A percentile compares a stretch with the other conserved stretches of the same genome.
These are phyloP conservation scores for Eucalyptus microcorys DNA, from an alignment of 345 rosid genomes.

Conservation along the genomic window DNA sequence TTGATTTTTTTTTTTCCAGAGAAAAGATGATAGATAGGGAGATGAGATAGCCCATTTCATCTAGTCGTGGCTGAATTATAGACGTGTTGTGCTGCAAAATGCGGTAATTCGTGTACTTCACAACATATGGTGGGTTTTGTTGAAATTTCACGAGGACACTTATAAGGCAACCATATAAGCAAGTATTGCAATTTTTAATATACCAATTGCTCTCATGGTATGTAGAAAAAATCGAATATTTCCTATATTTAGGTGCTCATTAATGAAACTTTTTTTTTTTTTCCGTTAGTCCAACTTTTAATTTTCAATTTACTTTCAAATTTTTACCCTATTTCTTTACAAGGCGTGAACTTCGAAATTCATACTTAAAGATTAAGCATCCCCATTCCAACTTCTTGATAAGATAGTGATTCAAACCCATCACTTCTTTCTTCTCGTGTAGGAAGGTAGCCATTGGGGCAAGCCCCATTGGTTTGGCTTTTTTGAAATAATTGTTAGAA, in stretches of 20 bases:
- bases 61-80: not conserved
- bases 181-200: not conserved
- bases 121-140: not conserved
- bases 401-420: rapidly evolving
- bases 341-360: rapidly evolving
- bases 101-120: not conserved
- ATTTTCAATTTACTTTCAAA: rapidly evolving
- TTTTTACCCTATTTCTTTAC: rapidly evolving
- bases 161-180: not conserved
- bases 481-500: too few relatives aligned
- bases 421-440: rapidly evolving
- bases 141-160: not conserved
- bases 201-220: not conserved
- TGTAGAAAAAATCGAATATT: not conserved
- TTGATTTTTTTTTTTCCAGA: not conserved
- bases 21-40: not conserved
- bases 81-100: not conserved
- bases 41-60: not conserved
- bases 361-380: rapidly evolving
- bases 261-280: not conserved
- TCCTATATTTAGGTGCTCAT: not conserved
- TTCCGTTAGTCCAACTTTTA: rapidly evolving
- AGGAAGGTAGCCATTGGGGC: rapidly evolving
- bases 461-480: too few relatives aligned
- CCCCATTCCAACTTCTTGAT: rapidly evolving